Base-by-base conservation (phyloP, 345 rosid genomes). In the Acer negundo region DNA sequence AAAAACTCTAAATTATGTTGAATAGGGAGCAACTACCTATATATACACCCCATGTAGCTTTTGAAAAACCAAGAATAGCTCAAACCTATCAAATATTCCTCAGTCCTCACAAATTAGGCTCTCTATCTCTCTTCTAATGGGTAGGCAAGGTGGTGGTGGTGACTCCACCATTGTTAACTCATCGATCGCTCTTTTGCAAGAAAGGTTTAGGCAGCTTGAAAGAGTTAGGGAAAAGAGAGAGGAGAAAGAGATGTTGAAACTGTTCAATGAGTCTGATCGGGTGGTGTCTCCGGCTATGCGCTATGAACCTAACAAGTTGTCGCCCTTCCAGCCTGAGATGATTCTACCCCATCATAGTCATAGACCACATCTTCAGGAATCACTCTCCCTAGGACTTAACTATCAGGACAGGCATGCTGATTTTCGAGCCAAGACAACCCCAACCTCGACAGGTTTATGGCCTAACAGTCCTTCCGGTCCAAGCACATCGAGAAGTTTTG, bases 101-200 rank as follows among this genome's bases (percentile, higher is more conserved):
- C 19, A 47, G 13, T 58, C 62, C 44, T 38, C 19, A 28, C 19
- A 62, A n/a, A 3, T 63, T 44, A 26, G 53, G 28, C 55, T 15
- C 26, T 15, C 65, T 66, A 24, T 67, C 53, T 19, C 26, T 15
- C 65, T 66, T 42, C 70, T 40, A 20, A 91, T 89, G 95, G 86
- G 92, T 47, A 87, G 85, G 84, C 80, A 87, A 79, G 81, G 80
- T 63, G 77, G 80, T 63, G 77, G 80, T 63, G 77, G 81, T 42
- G 85, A 88, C 67, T 71, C 89, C 44, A 78, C 83, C 11, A 51
- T 74, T 75, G 88, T 70, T 38, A 84, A 56, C 71, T 88, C 97
- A 66, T 92, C 97, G 19, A 92, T 92, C 38, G 91, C 97, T 23
- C 92, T 92, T 49, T 77, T 91, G 66, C 93, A 87, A 79, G 90